These are phyloP conservation scores for Penicillium pulvis DNA, from an alignment of 495 filamentous ascomycete species.

Conservation along the genomic window DNA sequence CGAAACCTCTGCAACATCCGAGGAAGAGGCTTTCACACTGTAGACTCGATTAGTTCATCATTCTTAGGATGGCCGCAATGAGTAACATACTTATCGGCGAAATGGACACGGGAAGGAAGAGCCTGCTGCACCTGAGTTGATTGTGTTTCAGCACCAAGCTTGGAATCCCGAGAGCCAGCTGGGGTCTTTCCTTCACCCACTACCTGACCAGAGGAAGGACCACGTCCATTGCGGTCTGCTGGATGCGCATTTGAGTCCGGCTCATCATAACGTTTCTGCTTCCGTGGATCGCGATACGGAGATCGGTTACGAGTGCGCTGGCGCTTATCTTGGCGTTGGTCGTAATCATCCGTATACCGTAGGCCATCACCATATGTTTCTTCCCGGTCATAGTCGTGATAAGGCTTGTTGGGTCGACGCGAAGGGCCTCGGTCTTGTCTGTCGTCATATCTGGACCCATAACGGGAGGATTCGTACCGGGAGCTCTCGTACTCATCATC, in stretches of 20 bases:
- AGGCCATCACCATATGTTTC: conserved; percentile 46
- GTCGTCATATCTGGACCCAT: conserved; percentile 39
- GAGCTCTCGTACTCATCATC: conserved; percentile 57
- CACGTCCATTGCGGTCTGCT: conserved; percentile 31
- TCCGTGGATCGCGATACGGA: conserved; percentile 45
- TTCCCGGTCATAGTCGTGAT: conserved; percentile 69
- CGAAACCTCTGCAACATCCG: conserved; percentile 28
- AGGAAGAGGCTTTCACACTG: conserved; percentile 16
- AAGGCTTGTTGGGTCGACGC: conserved; percentile 45
- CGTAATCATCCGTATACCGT: conserved; percentile 61
- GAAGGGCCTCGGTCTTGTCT: conserved; percentile 32
- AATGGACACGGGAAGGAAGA: conserved; percentile 27
- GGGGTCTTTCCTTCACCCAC: conserved; percentile 65
- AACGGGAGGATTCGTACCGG: conserved; percentile 52
- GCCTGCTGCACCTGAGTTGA: conserved; percentile 59
- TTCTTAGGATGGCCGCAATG: background rate
- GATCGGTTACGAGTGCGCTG: conserved; percentile 67
- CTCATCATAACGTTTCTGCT: conserved; percentile 48
- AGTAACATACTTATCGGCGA: conserved; percentile 47
- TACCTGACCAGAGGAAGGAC: conserved; percentile 58
- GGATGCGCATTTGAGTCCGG: conserved; percentile 25
- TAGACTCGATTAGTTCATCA: conserved; percentile 11
- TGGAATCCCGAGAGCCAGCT: conserved; percentile 56
- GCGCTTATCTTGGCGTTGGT: conserved; percentile 61
- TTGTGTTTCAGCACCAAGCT: conserved; percentile 68